These are phyloP conservation scores for Neurospora sp. DNA, from an alignment of 495 filamentous ascomycete species.

Conservation along the genomic window DNA sequence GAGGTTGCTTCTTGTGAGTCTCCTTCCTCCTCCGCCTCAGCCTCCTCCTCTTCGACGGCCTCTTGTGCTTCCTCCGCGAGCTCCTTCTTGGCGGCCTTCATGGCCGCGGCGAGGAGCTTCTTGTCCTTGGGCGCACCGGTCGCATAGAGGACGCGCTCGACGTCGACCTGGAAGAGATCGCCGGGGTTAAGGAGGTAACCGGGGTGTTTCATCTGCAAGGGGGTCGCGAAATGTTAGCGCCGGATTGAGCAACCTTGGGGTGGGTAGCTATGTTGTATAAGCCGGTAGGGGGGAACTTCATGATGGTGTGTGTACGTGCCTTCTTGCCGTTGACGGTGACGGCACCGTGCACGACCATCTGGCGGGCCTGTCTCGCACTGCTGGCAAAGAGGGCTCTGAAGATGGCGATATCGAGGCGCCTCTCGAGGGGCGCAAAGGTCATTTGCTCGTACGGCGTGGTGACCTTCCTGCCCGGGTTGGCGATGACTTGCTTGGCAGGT, in stretches of 20 bases:
- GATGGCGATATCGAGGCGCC: constrained; percentile 82
- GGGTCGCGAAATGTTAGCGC: not conserved
- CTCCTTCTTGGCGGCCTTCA: constrained; percentile 2
- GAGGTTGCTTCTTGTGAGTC: constrained; percentile 15
- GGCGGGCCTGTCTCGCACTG: constrained; percentile 86
- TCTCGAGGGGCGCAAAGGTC: constrained; percentile 82
- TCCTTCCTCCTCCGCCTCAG: constrained; percentile 9
- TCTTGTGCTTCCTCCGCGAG: constrained; percentile 15
- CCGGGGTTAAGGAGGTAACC: constrained; percentile 94
- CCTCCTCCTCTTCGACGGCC: constrained; percentile 13
- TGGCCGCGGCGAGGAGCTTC: constrained; percentile 1
- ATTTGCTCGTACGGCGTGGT: constrained; percentile 81
- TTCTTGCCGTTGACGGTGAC: constrained; percentile 95
- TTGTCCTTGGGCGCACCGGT: constrained; percentile 52
- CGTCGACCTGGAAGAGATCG: constrained; percentile 93
- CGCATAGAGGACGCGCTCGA: constrained; percentile 75
- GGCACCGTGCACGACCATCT: constrained; percentile 84
- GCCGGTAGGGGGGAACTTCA: not conserved
- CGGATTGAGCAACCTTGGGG: not conserved
- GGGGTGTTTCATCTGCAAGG: constrained; percentile 71
- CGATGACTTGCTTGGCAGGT: not conserved
- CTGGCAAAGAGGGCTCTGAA: constrained; percentile 90
- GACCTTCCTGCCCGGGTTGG: not conserved
- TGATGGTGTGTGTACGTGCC: constrained; percentile 37
- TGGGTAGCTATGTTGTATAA: not conserved